A percentile compares a stretch with the other conserved stretches of the same genome.
Evolutionary conservation across 2,329 filamentous ascomycete genomes (phyloP).

Genomic region (Conoideocrella luteorostrata): DNA sequence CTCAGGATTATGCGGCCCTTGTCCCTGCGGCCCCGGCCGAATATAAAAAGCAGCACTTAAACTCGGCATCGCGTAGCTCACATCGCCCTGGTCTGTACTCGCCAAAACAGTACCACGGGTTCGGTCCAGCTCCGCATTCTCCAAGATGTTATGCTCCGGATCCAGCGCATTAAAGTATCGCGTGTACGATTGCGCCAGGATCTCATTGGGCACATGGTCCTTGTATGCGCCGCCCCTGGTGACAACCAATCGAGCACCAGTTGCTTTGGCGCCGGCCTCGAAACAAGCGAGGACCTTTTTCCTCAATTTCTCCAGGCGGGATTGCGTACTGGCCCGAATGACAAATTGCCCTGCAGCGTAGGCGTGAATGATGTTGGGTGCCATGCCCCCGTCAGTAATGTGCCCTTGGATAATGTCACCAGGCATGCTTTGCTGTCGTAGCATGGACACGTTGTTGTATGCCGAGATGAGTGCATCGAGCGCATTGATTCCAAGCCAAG

Average conservation of each 20-base stretch:
- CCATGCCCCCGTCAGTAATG: conserved; percentile 44
- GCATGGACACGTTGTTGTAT: conserved; percentile 40
- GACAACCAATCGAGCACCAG: conserved; percentile 41
- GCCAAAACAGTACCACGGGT: conserved; percentile 27
- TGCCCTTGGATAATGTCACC: conserved; percentile 43
- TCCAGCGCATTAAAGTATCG: conserved; percentile 27
- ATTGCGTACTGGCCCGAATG: conserved; percentile 36
- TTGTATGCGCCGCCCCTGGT: conserved; percentile 36
- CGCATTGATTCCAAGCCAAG: conserved; percentile 53
- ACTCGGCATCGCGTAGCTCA: conserved; percentile 52
- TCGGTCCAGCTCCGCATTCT: conserved; percentile 26
- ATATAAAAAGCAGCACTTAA: conserved; percentile 48
- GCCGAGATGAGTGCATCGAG: conserved; percentile 47
- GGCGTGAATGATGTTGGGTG: conserved; percentile 50
- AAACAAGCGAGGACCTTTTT: conserved; percentile 36
- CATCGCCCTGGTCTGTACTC: conserved; percentile 53
- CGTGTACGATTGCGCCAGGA: conserved; percentile 39
- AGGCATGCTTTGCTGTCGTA: conserved; percentile 50
- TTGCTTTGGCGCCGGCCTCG: conserved; percentile 27
- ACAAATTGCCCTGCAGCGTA: conserved; percentile 38
- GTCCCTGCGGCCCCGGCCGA: conserved; percentile 23
- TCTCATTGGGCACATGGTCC: conserved; percentile 48
- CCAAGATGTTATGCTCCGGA: conserved; percentile 29
- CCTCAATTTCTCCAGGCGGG: conserved; percentile 31
- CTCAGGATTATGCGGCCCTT: conserved; percentile 44